Evolutionary conservation across 2,329 filamentous ascomycete genomes (phyloP), one percentile per base, ranked within the genome.

Genomic region (Fonsecaea pedrosoi): DNA sequence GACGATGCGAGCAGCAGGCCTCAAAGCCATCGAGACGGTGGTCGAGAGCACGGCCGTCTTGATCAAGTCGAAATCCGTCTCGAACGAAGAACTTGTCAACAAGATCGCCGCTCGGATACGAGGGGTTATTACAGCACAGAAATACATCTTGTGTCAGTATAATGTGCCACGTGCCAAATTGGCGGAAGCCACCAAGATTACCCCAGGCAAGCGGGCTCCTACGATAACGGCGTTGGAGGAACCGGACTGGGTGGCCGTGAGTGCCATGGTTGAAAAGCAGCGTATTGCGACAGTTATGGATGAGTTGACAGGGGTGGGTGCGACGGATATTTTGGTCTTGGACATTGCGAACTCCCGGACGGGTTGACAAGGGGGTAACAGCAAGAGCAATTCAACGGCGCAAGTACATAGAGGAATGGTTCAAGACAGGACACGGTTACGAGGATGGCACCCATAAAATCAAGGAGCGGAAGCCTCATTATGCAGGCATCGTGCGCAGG

Each of bases 61-160:
- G 66, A 94, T 99, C 83, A 94, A 94, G 82, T 97, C 93, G 50
- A 92, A 90, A 77, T 86, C 89, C 65, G 90, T 94, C 4, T 91
- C 90, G 68, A 92, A 97, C 79, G 87, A 88, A 3, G 87, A 89
- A 70, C 84, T 97, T 65, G 90, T 98, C 62, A 87, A 94, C 25
- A 84, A 96, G 65, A 96, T 99, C 75, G 87, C 91, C 34, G 90
- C 90, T 10, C 89, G 95, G 74, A 97, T 99, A 76, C 87, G 88
- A 67, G 95, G 95, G 78, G 94, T 99, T 70, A 98, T 99, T 76
- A 94, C 92, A 50, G 95, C 95, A 9, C 92, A 99, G 82, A 90
- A 89, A 79, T 98, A 91, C 77, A 92, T 98, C 34, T 87, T 98
- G 35, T 98, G 95, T 83, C 93, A 96, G 77, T 99, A 98, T 85